A percentile compares a stretch with the other conserved stretches of the same genome.
Evolutionary conservation across 2,329 filamentous ascomycete genomes (phyloP).

Genomic region (Botryotinia globosa): DNA sequence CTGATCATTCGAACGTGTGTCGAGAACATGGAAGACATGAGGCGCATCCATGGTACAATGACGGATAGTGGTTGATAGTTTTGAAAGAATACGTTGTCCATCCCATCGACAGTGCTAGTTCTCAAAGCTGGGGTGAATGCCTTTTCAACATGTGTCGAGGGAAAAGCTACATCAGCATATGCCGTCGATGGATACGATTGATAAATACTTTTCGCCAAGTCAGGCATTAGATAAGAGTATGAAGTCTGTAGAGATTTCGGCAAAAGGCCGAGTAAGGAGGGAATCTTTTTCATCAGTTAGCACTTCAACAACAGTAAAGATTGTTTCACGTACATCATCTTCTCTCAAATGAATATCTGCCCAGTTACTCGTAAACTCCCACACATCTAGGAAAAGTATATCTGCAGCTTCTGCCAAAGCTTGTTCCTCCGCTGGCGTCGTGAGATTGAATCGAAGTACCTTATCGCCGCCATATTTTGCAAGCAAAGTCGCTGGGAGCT

Average conservation of each 20-base stretch:
- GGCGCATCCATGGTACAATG: conserved; percentile 79
- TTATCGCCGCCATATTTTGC: conserved; percentile 71
- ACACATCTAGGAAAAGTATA: conserved; percentile 81
- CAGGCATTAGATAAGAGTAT: conserved; percentile 73
- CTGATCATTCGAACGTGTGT: conserved; percentile 70
- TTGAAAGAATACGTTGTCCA: conserved; percentile 82
- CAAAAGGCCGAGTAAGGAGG: conserved; percentile 74
- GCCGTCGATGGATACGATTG: conserved; percentile 60
- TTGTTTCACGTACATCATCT: conserved; percentile 59
- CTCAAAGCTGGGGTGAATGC: conserved; percentile 38
- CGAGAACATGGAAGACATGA: conserved; percentile 87
- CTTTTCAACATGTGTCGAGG: conserved; percentile 29
- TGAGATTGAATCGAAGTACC: conserved; percentile 85
- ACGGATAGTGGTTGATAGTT: conserved; percentile 88
- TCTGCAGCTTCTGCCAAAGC: conserved; percentile 71
- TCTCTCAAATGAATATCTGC: conserved; percentile 80
- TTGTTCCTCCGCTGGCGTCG: conserved; percentile 62
- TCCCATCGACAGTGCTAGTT: conserved; percentile 33
- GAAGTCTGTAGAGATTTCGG: conserved; percentile 69
- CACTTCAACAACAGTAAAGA: conserved; percentile 1
- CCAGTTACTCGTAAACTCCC: conserved; percentile 78
- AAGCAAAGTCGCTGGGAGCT: conserved; percentile 39
- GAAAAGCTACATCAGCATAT: conserved; percentile 27
- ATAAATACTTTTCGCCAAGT: conserved; percentile 74
- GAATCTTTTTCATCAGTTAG: conserved; percentile 45